Base-by-base conservation (phyloP, 2,329 filamentous ascomycete genomes). In the Daldinia eschscholtzii region DNA sequence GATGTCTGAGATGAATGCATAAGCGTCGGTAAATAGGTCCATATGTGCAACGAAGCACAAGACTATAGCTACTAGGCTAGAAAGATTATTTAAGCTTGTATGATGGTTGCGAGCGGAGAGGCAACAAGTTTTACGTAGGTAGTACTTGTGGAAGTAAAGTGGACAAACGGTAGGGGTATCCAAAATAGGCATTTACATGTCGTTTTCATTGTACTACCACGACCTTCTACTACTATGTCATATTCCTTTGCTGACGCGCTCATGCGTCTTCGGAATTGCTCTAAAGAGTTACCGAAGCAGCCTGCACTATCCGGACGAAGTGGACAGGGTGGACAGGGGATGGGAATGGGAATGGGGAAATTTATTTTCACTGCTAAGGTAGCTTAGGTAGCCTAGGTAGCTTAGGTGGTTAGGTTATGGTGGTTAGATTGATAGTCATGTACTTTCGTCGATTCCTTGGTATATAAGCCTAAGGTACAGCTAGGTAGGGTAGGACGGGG, bases 281-380 rank as follows among this genome's bases (percentile, higher is more conserved):
- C 50, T 57, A 61, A 50, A 61, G 13, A 57, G 44, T 55, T 68
- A 68, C 62, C 65, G 65, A 70, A 39, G 18, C 20, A 37, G 18
- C 10, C 33, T 62, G 65, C 52, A 67, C 52, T 20, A 18, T 57
- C 58, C 46, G 64, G 39, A 33, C 50, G 55, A 61, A 26, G 39
- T 7, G 46, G 39, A 28, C 56, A 50, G 63, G 52, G n/a, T n/a
- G n/a, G n/a, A n/a, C n/a, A n/a, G n/a, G n/a, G n/a, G n/a, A n/a
- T n/a, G n/a, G n/a, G 64, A 35, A 41, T 44, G 35, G 63, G n/a
- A 48, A 50, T 39, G 46, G 50, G 35, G 59, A n/a, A 42, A 50
- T 44, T 44, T 13, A 12, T 39, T 20, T 37, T 39, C 23, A 57
- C 63, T 28, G 46, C 42, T 26, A 28, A 66, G 56, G 56, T 65